A percentile compares a stretch with the other conserved stretches of the same genome.
phyloP scores from a whole-genome alignment of 2,329 filamentous ascomycete species.

The Phyllosticta ampelicida region DNA sequence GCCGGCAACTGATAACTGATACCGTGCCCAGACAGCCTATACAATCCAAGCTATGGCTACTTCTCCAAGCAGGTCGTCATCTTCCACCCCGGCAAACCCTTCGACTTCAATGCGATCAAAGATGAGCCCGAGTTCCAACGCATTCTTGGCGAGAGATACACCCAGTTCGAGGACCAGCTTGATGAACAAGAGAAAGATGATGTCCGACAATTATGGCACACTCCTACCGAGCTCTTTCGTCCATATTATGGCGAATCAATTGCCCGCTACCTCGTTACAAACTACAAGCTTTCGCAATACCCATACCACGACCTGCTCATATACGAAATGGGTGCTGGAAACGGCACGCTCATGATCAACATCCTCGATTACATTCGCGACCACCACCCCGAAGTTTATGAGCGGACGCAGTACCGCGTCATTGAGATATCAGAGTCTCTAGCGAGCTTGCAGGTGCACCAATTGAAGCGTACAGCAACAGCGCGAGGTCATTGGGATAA shows the following conservation, averaged over 20 bases:
- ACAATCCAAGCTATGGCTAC: conserved; percentile 91
- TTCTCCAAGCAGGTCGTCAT: conserved; percentile 96
- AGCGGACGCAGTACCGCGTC: conserved; percentile 84
- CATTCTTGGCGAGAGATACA: conserved; percentile 68
- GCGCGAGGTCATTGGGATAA: conserved; percentile 68
- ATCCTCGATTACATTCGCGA: conserved; percentile 93
- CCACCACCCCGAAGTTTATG: conserved; percentile 82
- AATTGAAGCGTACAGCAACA: conserved; percentile 55
- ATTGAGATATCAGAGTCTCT: conserved; percentile 87
- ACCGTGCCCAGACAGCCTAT: conserved; percentile 61
- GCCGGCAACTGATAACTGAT: conserved; percentile 11
- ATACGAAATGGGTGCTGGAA: conserved; percentile 97
- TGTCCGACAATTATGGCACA: conserved; percentile 92
- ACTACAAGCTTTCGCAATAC: conserved; percentile 89
- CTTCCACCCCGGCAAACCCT: conserved; percentile 84
- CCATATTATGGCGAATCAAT: conserved; percentile 96
- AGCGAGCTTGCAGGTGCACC: conserved; percentile 63
- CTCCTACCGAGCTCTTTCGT: conserved; percentile 90
- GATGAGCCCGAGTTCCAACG: conserved; percentile 80
- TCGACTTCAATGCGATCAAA: conserved; percentile 69
- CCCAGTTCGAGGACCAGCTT: conserved; percentile 77
- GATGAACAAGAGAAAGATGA: conserved; percentile 62
- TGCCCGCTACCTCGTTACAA: conserved; percentile 87
- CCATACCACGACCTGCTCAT: conserved; percentile 96
- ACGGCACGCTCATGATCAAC: conserved; percentile 96